Percentiles rank a stretch among this genome's conserved stretches.
Evolutionary conservation across 108 stramenopile species (phyloP).

Genomic region (Nitzschia palea): DNA sequence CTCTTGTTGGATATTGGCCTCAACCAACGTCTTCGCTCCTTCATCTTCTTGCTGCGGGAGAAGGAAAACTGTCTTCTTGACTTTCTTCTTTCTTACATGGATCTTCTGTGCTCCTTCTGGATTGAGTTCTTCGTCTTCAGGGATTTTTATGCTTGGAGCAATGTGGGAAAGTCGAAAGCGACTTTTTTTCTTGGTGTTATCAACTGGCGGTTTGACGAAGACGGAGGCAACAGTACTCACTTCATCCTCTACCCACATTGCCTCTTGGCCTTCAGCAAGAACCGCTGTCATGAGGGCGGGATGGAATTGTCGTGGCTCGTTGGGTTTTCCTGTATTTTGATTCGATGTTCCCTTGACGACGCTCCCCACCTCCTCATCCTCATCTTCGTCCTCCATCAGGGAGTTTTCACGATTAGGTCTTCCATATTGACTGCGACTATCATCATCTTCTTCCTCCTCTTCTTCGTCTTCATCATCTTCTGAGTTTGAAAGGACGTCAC

Average conservation of each 20-base stretch:
- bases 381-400: conserved; percentile 3
- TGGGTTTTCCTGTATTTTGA: not conserved
- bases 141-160: not conserved
- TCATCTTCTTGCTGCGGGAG: conserved; percentile 28
- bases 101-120: not conserved
- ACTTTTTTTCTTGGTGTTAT: not conserved
- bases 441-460: not conserved
- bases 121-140: not conserved
- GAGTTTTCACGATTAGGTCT: not conserved
- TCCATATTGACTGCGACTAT: not conserved
- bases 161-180: not conserved
- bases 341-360: not conserved
- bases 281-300: conserved; percentile 24
- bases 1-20: conserved; percentile 14
- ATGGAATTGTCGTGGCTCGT: not conserved
- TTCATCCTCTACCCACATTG: conserved; percentile 33
- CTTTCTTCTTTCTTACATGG: conserved; percentile 16
- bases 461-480: conserved; percentile 4
- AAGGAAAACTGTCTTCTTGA: conserved; percentile 21
- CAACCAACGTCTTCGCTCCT: conserved; percentile 4
- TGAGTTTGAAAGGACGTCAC: not conserved
- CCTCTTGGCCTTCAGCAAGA: conserved; percentile 33
- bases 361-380: not conserved
- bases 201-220: not conserved
- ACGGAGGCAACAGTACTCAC: conserved; percentile 21